Conservation (phyloP, 2,329 filamentous ascomycete genomes). For the Paramyrothecium sp. region DNA sequence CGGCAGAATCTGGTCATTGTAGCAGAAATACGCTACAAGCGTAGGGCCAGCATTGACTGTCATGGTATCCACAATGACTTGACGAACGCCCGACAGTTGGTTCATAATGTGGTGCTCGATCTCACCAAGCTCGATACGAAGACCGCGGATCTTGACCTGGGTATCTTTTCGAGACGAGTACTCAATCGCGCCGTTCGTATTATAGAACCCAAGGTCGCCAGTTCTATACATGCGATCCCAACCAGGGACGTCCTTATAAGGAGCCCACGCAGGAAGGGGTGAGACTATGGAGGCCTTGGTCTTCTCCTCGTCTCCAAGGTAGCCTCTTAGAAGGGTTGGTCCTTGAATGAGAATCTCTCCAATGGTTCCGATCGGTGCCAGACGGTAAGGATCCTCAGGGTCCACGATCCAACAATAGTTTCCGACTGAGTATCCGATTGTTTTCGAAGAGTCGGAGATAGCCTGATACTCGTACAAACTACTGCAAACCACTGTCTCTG, state of each 20-base stretch:
- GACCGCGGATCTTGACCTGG: slow-evolving; percentile 56
- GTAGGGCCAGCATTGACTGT: background rate
- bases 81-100: background rate
- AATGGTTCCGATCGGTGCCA: slow-evolving; percentile 10
- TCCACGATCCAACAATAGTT: slow-evolving; percentile 15
- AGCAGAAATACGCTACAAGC: slow-evolving; percentile 8
- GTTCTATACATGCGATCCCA: slow-evolving; percentile 15
- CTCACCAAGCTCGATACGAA: slow-evolving; percentile 42
- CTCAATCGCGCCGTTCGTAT: slow-evolving; percentile 29
- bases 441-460: background rate
- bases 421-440: slow-evolving; percentile 5
- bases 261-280: slow-evolving; percentile 20
- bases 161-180: slow-evolving; percentile 50
- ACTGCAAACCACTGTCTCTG: slow-evolving; percentile 13
- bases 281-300: slow-evolving; percentile 22
- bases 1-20: background rate
- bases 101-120: slow-evolving; percentile 2
- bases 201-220: slow-evolving; percentile 21
- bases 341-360: slow-evolving; percentile 17
- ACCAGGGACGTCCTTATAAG: slow-evolving; percentile 7
- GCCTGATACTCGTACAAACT: slow-evolving; percentile 4
- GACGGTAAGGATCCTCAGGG: slow-evolving; percentile 8
- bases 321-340: slow-evolving; percentile 18
- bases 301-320: slow-evolving; percentile 13
- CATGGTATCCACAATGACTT: slow-evolving; percentile 3